These are phyloP conservation scores for Talaromyces sp. DNA, from an alignment of 2,329 filamentous ascomycete species.

Conservation along the genomic window DNA sequence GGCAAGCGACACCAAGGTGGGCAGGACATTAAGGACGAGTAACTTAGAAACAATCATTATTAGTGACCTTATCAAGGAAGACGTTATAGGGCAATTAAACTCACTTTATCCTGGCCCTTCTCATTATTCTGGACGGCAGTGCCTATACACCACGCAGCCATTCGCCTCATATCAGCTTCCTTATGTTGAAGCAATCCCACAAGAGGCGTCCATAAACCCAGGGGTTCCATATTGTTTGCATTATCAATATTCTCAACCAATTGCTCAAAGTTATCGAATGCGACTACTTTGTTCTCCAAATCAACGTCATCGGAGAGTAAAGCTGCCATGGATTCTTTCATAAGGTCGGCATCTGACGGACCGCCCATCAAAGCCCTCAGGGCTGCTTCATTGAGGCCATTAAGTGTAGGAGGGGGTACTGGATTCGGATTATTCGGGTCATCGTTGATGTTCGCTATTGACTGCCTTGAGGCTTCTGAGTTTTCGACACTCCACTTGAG, in stretches of 20 bases:
- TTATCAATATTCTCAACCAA: constrained; percentile 92
- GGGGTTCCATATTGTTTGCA: constrained; percentile 81
- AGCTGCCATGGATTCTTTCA: constrained; percentile 77
- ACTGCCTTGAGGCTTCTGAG: constrained; percentile 43
- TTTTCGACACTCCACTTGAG: constrained; percentile 75
- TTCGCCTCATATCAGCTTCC: constrained; percentile 70
- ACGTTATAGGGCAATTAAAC: constrained; percentile 17
- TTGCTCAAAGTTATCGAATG: constrained; percentile 94
- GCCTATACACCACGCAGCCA: constrained; percentile 91
- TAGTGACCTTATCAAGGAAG: too few relatives aligned
- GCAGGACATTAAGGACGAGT: constrained; percentile 62
- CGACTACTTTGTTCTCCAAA: constrained; percentile 72
- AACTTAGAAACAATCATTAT: constrained; percentile 36
- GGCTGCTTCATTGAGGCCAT: constrained; percentile 63
- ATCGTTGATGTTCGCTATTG: constrained; percentile 27
- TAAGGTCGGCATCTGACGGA: constrained; percentile 84
- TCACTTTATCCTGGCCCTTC: constrained; percentile 71
- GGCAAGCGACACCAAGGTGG: constrained; percentile 64
- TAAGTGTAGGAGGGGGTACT: constrained; percentile 30
- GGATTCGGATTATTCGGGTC: constrained; percentile 31
- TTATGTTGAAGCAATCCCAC: constrained; percentile 66
- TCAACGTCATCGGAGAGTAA: constrained; percentile 65
- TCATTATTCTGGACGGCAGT: constrained; percentile 96
- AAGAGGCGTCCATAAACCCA: constrained; percentile 79
- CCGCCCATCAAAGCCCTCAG: constrained; percentile 75